Evolutionary conservation across 2,329 filamentous ascomycete species (phyloP).

Genomic region (Beauveria scarabaeidicola): DNA sequence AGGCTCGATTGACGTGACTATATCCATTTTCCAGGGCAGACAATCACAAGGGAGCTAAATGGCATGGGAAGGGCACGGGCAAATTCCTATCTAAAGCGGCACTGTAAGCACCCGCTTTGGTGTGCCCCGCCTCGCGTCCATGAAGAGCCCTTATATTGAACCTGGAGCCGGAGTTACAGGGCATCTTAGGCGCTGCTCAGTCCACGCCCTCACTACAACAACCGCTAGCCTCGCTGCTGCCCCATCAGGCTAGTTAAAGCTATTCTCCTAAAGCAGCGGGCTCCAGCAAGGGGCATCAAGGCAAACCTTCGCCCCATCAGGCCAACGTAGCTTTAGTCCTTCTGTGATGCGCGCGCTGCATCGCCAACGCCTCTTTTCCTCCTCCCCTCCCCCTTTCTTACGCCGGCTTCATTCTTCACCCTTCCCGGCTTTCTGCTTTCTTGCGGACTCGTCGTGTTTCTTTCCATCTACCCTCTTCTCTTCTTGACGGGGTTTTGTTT

Average conservation of each 20-base stretch:
- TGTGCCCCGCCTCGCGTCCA: neutral
- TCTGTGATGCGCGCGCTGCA: slow-evolving; percentile 18
- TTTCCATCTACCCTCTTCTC: slow-evolving; percentile 13
- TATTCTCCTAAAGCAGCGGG: neutral
- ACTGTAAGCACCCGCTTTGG: neutral
- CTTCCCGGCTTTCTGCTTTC: slow-evolving; percentile 7
- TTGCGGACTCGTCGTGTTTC: slow-evolving; percentile 3
- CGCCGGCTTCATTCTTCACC: slow-evolving; percentile 8
- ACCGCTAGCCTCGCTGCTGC: neutral
- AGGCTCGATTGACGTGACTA: neutral
- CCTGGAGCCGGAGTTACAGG: neutral
- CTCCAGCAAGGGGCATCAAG: neutral
- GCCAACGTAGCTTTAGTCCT: slow-evolving; percentile 31
- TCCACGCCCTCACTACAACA: too few relatives aligned
- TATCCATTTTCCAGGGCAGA: neutral
- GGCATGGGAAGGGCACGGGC: neutral
- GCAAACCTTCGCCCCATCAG: slow-evolving; percentile 19
- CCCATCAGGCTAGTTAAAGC: neutral
- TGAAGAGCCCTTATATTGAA: neutral
- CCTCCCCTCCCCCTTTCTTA: slow-evolving; percentile 9
- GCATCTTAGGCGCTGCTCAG: neutral
- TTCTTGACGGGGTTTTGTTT: slow-evolving; percentile 6
- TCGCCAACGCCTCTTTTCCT: slow-evolving; percentile 14
- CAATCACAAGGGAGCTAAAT: neutral
- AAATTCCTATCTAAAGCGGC: neutral